Evolutionary conservation across 1,284 basidiomycete species (phyloP), one percentile per base, ranked within the genome.

Genomic region (Mrakiaceae sp.): DNA sequence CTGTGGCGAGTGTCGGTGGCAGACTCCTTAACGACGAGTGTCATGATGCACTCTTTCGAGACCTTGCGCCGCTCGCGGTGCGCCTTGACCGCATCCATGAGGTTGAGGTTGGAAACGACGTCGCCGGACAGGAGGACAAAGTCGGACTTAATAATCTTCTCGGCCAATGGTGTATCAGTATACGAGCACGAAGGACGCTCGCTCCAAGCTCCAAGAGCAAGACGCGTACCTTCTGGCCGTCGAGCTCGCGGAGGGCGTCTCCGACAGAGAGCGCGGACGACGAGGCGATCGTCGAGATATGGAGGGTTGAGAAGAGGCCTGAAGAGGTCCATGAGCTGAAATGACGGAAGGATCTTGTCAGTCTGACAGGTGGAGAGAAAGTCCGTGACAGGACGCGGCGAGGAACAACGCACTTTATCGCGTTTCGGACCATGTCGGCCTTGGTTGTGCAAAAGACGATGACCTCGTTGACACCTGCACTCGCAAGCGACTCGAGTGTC

Each of bases 11-110:
- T 27, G 27, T 27, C 27, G 27, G 27, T 27, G 27, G 27, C 27
- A 27, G 27, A 27, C 27, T 27, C 27, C 76, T 89, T 89, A 66
- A 93, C 87, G 11, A 92, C 88, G 79, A 93, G 88, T 47, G 93
- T 97, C 94, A 97, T 96, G 73, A 96, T 94, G 64, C 87, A 85
- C 73, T 96, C 88, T 78, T 92, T 91, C 77, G 95, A 91, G 64
- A 79, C 82, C 75, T 87, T 87, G 67, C 91, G 81, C 47, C 94
- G 81, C 75, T 89, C 88, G 80, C 88, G 92, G 80, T 97, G 93
- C 66, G 84, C 85, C 56, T 86, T 81, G 57, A 98, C 88, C 67
- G 94, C 89, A 70, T 90, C 85, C 71, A 88, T 87, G 67, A 99
- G 86, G 71, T 87, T 85, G 70, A 98, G 83, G 75, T 91, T 98